Percentiles rank a stretch among this genome's conserved stretches.
These are phyloP conservation scores for Xylariaceae sp. DNA, from an alignment of 2,329 filamentous ascomycete genomes.

Conservation along the genomic window DNA sequence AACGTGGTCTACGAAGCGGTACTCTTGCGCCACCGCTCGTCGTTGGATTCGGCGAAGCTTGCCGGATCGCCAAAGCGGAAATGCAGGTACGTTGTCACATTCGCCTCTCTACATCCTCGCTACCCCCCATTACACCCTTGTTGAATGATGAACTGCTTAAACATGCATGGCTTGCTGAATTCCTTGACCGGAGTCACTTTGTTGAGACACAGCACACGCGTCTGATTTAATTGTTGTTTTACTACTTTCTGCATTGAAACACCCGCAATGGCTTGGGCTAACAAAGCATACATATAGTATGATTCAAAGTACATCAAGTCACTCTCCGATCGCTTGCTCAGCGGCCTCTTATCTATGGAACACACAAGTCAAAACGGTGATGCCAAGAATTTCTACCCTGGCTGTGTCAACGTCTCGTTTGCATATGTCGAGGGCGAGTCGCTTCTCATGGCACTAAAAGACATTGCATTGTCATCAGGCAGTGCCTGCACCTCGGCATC, in stretches of 20 bases:
- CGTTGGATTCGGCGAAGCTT: conserved; percentile 93
- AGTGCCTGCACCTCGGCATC: conserved; percentile 97
- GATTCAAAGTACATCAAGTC: conserved; percentile 78
- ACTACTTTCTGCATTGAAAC: conserved; percentile 7
- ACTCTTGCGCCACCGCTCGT: conserved; percentile 85
- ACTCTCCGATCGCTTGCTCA: conserved; percentile 78
- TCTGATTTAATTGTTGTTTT: conserved; percentile 47
- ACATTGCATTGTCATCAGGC: conserved; percentile 93
- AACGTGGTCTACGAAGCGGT: conserved; percentile 89
- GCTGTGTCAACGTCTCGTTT: conserved; percentile 97
- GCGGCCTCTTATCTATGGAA: conserved; percentile 81
- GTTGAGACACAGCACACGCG: conserved; percentile 64
- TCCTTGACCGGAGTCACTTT: conserved; percentile 55
- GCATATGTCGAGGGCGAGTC: conserved; percentile 98
- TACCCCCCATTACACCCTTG: conserved; percentile 19
- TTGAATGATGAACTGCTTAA: conserved; percentile 74
- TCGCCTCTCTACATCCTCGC: conserved; percentile 16
- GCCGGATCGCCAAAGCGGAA: conserved; percentile 84
- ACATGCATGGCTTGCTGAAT: conserved; percentile 92
- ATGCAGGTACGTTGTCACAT: conserved; percentile 66
- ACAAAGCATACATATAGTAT: conserved; percentile 62
- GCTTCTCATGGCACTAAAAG: conserved; percentile 95
- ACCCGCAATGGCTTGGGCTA: neutral
- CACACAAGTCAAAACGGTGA: conserved; percentile 92
- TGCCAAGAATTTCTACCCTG: conserved; percentile 78